phyloP scores from a whole-genome alignment of 2,329 filamentous ascomycete species.

The Chaetoscypha palmicola region DNA sequence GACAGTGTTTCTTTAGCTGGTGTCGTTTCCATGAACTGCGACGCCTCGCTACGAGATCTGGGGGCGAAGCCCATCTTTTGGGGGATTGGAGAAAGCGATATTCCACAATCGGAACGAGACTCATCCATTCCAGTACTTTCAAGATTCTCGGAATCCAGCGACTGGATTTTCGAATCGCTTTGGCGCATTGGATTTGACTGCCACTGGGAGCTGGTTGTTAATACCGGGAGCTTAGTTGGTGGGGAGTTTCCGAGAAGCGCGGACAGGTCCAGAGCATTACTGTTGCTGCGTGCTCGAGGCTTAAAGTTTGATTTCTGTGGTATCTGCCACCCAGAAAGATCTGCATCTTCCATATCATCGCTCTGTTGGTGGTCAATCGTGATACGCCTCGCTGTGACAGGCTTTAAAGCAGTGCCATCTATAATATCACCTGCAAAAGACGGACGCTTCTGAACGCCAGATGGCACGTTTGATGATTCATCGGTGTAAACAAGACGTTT shows the following conservation, averaged over 20 bases:
- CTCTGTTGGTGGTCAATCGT: background rate
- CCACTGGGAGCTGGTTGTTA: slow-evolving; percentile 11
- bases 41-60: slow-evolving; percentile 10
- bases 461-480: slow-evolving; percentile 23
- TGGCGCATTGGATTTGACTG: background rate
- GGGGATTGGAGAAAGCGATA: slow-evolving; percentile 23
- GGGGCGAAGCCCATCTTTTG: slow-evolving; percentile 28
- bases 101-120: too few relatives aligned
- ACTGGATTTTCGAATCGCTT: background rate
- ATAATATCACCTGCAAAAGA: slow-evolving; percentile 7
- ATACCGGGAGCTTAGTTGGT: slow-evolving; percentile 19
- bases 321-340: slow-evolving; percentile 25
- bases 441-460: slow-evolving; percentile 8
- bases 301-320: slow-evolving; percentile 30
- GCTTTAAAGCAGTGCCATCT: slow-evolving; percentile 3
- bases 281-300: slow-evolving; percentile 22
- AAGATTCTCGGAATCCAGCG: background rate
- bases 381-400: slow-evolving; percentile 14
- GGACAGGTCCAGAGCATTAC: slow-evolving; percentile 21
- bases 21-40: slow-evolving; percentile 8
- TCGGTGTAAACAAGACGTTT: slow-evolving; percentile 28
- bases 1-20: slow-evolving; percentile 12
- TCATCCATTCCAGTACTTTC: background rate
- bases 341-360: slow-evolving; percentile 12
- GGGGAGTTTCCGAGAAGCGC: slow-evolving; percentile 26